Evolutionary conservation across 108 stramenopile genomes (phyloP), one percentile per base, ranked within the genome.

Genomic region (Cyclotella kingstonii): DNA sequence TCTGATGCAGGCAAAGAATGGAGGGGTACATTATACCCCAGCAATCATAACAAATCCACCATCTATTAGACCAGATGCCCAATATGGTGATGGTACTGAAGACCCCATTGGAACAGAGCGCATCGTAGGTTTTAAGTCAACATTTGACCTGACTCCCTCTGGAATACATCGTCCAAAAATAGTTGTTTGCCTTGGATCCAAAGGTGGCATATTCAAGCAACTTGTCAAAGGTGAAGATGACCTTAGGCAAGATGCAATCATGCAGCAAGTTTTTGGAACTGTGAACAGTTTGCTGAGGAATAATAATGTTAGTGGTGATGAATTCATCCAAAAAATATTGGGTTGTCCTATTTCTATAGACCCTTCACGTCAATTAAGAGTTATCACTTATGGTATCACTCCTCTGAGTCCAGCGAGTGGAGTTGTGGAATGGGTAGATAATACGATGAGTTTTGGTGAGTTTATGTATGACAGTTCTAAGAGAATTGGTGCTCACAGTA

Each of bases 191-290:
- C 42, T 79, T n/a, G 95, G 92, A 7, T 68, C 80, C 3, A 85
- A 85, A 69, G 93, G 91, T 21, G 72, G 78, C 7, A 28, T 46
- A 31, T 93, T 76, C 58, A 83, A 73, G 41, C 95, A 96, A 62
- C 84, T 97, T 25, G 96, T 97, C 26, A 97, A 97, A 68, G 96
- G 96, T 28, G 77, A 73, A 54, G 97, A 99, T 60, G 97, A 98
- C 56, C 78, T 96, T 5, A 84, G 98, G 9, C 95, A 97, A 66
- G 99, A 99, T 80, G 98, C 98, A 0, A 87, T 99, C 8, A 97
- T 98, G 95, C 66, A 87, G 54, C 98, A 98, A 84, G 93, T 97
- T 26, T 98, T 99, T 58, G 81, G 66, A 28, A 83, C 87, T 22
- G 82, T 97, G 23, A 97, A 99, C 54, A 70, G 65, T 22, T 80